phyloP scores from a whole-genome alignment of 768 basidiomycete genomes.

The Termitomyces sp. region DNA sequence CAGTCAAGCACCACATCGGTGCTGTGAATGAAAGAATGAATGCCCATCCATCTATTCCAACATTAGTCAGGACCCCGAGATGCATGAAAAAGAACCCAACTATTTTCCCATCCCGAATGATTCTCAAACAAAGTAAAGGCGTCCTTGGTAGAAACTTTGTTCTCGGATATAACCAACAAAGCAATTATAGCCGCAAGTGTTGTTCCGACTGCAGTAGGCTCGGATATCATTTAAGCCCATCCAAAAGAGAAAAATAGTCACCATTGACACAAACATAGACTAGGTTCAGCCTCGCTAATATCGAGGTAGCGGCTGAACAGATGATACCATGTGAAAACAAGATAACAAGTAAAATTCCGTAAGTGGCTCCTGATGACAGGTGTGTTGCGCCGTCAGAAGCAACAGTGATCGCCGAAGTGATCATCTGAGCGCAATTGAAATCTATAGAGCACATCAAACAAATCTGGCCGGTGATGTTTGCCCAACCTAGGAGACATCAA shows the following conservation, averaged over 20 bases:
- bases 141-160: not conserved
- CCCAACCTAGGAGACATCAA: slow-evolving; percentile 44
- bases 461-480: slow-evolving; percentile 65
- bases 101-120: slow-evolving; percentile 1
- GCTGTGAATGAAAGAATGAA: slow-evolving; percentile 71
- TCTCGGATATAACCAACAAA: not conserved
- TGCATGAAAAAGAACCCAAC: not conserved
- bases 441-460: slow-evolving; percentile 74
- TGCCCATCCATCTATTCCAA: slow-evolving; percentile 61
- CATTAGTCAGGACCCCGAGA: not conserved
- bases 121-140: slow-evolving; percentile 5
- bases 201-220: not conserved
- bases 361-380: slow-evolving; percentile 60
- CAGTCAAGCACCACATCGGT: slow-evolving; percentile 79
- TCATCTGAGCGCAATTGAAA: slow-evolving; percentile 78
- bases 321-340: slow-evolving; percentile 66
- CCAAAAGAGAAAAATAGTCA: slow-evolving; percentile 22
- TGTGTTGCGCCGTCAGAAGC: slow-evolving; percentile 49
- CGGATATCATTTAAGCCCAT: not conserved
- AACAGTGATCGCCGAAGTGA: slow-evolving; percentile 66
- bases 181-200: not conserved
- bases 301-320: slow-evolving; percentile 64
- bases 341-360: slow-evolving; percentile 63
- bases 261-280: slow-evolving; percentile 69
- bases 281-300: slow-evolving; percentile 66